A percentile compares a stretch with the other conserved stretches of the same genome.
Evolutionary conservation across 2,329 filamentous ascomycete species (phyloP).

Genomic region (Thelonectria rubi): DNA sequence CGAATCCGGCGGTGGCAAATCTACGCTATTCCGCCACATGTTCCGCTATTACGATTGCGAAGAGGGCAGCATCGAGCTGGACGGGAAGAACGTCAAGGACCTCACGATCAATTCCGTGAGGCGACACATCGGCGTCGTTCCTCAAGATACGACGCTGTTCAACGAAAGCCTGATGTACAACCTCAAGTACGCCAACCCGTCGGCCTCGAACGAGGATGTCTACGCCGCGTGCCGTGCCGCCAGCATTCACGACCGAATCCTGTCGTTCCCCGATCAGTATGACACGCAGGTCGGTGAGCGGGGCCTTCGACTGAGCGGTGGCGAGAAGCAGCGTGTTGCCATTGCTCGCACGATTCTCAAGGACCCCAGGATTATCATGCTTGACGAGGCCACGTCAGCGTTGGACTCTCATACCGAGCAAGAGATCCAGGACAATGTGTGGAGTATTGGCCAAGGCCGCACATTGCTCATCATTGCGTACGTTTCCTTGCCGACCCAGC

Average conservation of each 20-base stretch:
- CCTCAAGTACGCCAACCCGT: conserved; percentile 85
- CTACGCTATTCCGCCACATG: conserved; percentile 92
- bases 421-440: conserved; percentile 88
- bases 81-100: conserved; percentile 84
- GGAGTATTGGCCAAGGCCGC: conserved; percentile 81
- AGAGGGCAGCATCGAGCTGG: conserved; percentile 82
- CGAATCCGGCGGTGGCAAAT: conserved; percentile 96
- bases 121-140: conserved; percentile 91
- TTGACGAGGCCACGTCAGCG: conserved; percentile 93
- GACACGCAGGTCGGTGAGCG: conserved; percentile 91
- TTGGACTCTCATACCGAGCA: conserved; percentile 93
- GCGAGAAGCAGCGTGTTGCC: conserved; percentile 92
- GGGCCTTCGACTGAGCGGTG: conserved; percentile 85
- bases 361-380: conserved; percentile 87
- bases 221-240: conserved; percentile 84
- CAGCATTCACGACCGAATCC: conserved; percentile 91
- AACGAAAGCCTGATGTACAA: conserved; percentile 97
- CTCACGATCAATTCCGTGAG: conserved; percentile 94
- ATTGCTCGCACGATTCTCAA: conserved; percentile 95
- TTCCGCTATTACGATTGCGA: conserved; percentile 95
- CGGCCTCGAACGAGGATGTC: conserved; percentile 82
- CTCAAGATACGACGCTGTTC: conserved; percentile 95
- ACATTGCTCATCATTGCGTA: conserved; percentile 96
- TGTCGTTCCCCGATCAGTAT: conserved; percentile 88
- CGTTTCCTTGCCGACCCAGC: conserved; percentile 45